A percentile compares a stretch with the other conserved stretches of the same genome.
These are phyloP conservation scores for Xylaria acuta DNA, from an alignment of 495 filamentous ascomycete genomes.

Conservation along the genomic window DNA sequence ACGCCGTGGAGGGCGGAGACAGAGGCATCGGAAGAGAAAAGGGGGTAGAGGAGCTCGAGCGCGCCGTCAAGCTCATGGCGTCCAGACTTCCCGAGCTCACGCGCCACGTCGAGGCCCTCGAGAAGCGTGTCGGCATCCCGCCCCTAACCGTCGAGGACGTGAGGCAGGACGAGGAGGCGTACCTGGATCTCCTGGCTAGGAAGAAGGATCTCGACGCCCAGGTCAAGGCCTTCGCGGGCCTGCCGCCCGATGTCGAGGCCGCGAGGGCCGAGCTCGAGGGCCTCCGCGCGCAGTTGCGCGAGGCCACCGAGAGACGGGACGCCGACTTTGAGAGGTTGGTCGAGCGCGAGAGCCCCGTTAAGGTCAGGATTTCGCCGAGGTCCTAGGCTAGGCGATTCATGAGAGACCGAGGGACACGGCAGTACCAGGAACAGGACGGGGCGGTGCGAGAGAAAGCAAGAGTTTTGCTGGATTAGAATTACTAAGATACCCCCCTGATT, in stretches of 20 bases:
- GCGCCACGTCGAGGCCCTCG: conserved; percentile 49
- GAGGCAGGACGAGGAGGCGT: conserved; percentile 58
- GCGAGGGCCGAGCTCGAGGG: conserved; percentile 71
- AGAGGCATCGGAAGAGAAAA: conserved; percentile 40
- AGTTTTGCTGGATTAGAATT: conserved; percentile 29
- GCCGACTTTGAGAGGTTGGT: conserved; percentile 69
- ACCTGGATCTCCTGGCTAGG: conserved; percentile 54
- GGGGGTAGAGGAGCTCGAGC: conserved; percentile 60
- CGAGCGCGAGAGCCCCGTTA: conserved; percentile 58
- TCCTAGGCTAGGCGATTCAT: not conserved
- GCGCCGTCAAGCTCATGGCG: conserved; percentile 63
- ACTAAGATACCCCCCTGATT: conserved; percentile 23
- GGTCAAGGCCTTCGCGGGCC: conserved; percentile 65
- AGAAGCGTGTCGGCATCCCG: conserved; percentile 32
- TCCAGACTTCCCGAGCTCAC: conserved; percentile 61
- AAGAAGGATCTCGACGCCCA: conserved; percentile 65
- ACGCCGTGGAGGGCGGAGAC: conserved; percentile 60
- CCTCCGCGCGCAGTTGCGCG: conserved; percentile 64
- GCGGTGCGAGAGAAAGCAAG: not conserved
- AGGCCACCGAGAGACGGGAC: conserved; percentile 66
- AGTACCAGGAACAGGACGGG: not conserved
- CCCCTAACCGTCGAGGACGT: conserved; percentile 53
- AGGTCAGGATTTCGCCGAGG: conserved; percentile 31
- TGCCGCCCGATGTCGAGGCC: conserved; percentile 71
- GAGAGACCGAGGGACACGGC: not conserved